A percentile compares a stretch with the other conserved stretches of the same genome.
Conservation (phyloP, 306 rosid genomes). For the Quercus glauca region DNA sequence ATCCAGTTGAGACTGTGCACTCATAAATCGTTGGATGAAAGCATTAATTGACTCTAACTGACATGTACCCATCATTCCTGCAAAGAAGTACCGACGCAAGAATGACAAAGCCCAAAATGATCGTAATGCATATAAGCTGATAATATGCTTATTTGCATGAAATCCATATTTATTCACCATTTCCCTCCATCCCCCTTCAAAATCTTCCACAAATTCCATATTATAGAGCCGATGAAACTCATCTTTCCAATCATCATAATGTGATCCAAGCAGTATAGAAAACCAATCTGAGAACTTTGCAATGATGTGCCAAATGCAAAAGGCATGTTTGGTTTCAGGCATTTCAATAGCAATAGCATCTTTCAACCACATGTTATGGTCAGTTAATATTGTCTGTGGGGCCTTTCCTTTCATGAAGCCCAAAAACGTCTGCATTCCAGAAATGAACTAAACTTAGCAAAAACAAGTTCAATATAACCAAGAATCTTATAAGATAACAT, state of each 20-base stretch:
- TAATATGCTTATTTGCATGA: constrained; percentile 64
- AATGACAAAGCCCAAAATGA: constrained; percentile 79
- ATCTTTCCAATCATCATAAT: constrained; percentile 77
- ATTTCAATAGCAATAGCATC: constrained; percentile 70
- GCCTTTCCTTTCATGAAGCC: constrained; percentile 82
- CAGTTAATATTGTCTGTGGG: constrained; percentile 72
- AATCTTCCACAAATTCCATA: constrained; percentile 60
- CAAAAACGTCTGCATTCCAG: constrained; percentile 56
- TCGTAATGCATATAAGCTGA: constrained; percentile 68
- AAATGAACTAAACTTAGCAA: not conserved
- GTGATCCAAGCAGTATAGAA: constrained; percentile 63
- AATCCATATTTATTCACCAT: constrained; percentile 71
- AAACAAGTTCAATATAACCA: constrained; percentile 1
- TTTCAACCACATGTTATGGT: constrained; percentile 89
- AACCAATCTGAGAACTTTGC: constrained; percentile 87
- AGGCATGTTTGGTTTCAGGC: constrained; percentile 72
- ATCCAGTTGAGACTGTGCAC: constrained; percentile 67
- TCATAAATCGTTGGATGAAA: constrained; percentile 74
- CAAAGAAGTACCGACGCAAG: constrained; percentile 75
- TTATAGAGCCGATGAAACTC: constrained; percentile 75
- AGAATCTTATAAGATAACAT: constrained; percentile 14
- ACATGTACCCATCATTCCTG: constrained; percentile 61
- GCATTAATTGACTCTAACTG: constrained; percentile 56
- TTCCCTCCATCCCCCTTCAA: constrained; percentile 75
- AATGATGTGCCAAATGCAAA: constrained; percentile 79